Percentiles rank a stretch among this genome's conserved stretches.
phyloP scores from a whole-genome alignment of 306 rosid species.

The Begonia masoniana region DNA sequence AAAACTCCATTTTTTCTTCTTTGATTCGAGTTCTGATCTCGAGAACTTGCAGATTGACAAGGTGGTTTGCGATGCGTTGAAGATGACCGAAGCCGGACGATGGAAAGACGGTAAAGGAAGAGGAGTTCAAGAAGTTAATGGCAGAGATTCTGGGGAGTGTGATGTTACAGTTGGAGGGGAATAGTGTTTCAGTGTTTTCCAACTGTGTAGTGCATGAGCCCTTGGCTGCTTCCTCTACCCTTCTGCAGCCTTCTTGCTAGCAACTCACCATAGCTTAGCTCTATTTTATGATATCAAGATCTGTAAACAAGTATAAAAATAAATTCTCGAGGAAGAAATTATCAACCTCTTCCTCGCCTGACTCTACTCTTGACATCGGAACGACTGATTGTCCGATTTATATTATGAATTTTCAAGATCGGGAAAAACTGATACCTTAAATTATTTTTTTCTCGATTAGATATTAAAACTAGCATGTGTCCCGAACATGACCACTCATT shows the following conservation, averaged over 20 bases:
- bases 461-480: too few relatives aligned
- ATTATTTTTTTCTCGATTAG: too few relatives aligned
- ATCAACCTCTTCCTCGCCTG: too few relatives aligned
- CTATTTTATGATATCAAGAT: too few relatives aligned
- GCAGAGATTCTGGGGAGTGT: slow-evolving; percentile 49
- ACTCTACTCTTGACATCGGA: too few relatives aligned
- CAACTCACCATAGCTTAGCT: not conserved
- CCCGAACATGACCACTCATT: too few relatives aligned
- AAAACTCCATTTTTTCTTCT: not conserved
- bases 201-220: slow-evolving; percentile 91
- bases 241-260: slow-evolving; percentile 42
- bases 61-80: slow-evolving; percentile 35
- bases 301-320: too few relatives aligned
- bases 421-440: too few relatives aligned
- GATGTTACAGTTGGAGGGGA: slow-evolving; percentile 76
- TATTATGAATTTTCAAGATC: too few relatives aligned
- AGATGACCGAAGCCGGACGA: slow-evolving; percentile 53
- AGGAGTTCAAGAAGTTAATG: slow-evolving; percentile 73
- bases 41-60: slow-evolving; percentile 52
- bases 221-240: slow-evolving; percentile 49
- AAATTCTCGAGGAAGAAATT: too few relatives aligned
- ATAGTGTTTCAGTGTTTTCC: slow-evolving; percentile 57
- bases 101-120: slow-evolving; percentile 59
- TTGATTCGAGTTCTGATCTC: too few relatives aligned
- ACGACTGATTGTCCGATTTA: too few relatives aligned